Percentiles rank a stretch among this genome's conserved stretches.
phyloP scores from a whole-genome alignment of 2,329 filamentous ascomycete species.

The Aureobasidium musti region DNA sequence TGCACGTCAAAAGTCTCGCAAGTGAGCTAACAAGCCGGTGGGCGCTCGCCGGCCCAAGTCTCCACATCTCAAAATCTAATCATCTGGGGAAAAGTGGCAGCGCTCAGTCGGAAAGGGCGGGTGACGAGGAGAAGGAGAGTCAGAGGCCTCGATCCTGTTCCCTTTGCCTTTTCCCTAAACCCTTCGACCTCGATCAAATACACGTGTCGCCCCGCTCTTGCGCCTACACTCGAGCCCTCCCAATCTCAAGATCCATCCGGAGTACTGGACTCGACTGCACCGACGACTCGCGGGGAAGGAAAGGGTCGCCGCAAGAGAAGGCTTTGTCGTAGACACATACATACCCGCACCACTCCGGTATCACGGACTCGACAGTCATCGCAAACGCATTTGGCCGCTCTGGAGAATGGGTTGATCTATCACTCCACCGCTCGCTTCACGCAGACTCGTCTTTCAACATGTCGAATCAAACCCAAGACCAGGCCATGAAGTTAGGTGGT shows the following conservation, averaged over 20 bases:
- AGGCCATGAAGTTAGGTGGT: constrained; percentile 17
- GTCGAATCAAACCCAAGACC: constrained; percentile 2
- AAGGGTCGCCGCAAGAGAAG: constrained; percentile 14
- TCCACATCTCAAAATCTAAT: constrained; percentile 27
- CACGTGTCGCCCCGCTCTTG: constrained; percentile 22
- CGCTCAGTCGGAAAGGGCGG: constrained; percentile 12
- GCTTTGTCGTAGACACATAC: neutral
- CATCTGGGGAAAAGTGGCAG: constrained; percentile 26
- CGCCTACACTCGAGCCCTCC: neutral
- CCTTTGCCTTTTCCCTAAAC: constrained; percentile 20
- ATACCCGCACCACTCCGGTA: neutral
- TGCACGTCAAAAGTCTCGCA: constrained; percentile 26
- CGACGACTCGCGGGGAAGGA: constrained; percentile 10
- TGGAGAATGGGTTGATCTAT: constrained; percentile 27
- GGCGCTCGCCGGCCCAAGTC: constrained; percentile 14
- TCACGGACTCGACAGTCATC: constrained; percentile 8
- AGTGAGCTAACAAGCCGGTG: constrained; percentile 10
- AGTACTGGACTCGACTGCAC: constrained; percentile 3
- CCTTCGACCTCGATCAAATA: constrained; percentile 13
- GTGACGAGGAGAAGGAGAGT: constrained; percentile 18
- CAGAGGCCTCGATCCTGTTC: constrained; percentile 14
- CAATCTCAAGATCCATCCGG: too few relatives aligned
- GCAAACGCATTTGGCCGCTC: neutral
- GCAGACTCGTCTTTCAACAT: constrained; percentile 23
- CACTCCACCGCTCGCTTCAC: neutral